phyloP scores from a whole-genome alignment of 331 rosid genomes.

The Saraca asoca region DNA sequence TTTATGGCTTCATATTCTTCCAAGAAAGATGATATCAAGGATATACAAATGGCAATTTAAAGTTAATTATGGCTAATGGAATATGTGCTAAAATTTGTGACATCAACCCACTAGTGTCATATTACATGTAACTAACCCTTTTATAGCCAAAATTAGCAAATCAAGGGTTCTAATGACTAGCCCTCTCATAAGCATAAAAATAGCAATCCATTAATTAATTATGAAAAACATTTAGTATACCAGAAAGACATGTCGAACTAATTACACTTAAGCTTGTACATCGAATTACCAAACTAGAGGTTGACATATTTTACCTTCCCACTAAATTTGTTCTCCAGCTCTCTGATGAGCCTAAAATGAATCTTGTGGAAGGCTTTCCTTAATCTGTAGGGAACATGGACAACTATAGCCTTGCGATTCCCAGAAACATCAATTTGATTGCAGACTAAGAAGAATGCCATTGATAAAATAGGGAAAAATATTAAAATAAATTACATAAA shows the following conservation, averaged over 20 bases:
- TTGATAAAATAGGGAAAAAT: not conserved
- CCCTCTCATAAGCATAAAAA: conserved; percentile 18
- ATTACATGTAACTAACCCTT: not conserved
- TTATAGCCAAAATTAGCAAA: conserved; percentile 8
- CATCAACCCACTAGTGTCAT: not conserved
- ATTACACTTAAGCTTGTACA: no score
- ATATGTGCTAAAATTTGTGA: not conserved
- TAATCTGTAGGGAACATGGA: no score
- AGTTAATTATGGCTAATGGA: not conserved
- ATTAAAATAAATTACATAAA: no score
- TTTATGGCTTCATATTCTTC: not conserved
- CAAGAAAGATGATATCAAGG: not conserved
- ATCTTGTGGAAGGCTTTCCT: no score
- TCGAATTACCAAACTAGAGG: not conserved
- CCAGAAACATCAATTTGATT: no score
- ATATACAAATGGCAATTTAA: not conserved
- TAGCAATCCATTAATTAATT: no score
- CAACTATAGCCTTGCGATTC: no score
- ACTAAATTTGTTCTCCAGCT: no score
- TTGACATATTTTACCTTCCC: no score
- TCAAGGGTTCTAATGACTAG: conserved; percentile 16
- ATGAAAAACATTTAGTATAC: no score
- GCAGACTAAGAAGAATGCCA: conserved; percentile 10
- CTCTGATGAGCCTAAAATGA: no score
- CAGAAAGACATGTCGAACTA: no score